Percentiles rank a stretch among this genome's conserved stretches.
Conservation (phyloP, 2,329 filamentous ascomycete species). For the Talaromyces sp. region DNA sequence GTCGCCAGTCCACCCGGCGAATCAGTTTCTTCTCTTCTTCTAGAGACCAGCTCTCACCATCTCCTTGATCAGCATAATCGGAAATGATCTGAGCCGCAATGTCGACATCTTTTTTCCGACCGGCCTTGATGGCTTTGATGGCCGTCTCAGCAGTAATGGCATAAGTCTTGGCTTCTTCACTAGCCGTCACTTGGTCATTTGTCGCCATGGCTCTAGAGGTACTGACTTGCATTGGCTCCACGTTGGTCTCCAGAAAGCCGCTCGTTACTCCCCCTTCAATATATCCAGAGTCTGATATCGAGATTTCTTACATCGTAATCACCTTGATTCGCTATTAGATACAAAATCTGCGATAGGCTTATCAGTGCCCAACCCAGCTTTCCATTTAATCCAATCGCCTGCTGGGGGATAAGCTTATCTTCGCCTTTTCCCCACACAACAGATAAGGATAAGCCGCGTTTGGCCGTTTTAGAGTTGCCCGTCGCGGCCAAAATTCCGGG, state of each 20-base stretch:
- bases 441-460: background rate
- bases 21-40: constrained; percentile 37
- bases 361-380: background rate
- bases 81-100: constrained; percentile 1
- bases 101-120: constrained; percentile 2
- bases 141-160: background rate
- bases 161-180: background rate
- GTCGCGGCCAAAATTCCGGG: background rate
- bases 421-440: background rate
- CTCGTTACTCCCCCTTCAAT: background rate
- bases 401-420: background rate
- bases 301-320: background rate
- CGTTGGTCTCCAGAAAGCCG: background rate
- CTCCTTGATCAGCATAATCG: constrained; percentile 1
- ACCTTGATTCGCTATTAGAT: background rate
- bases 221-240: background rate
- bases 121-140: background rate
- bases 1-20: constrained; percentile 58
- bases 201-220: background rate
- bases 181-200: background rate
- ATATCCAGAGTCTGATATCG: background rate
- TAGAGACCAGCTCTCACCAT: constrained; percentile 11
- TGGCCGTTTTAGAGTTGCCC: background rate
- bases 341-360: background rate
- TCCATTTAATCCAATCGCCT: too few relatives aligned